Percentiles rank a stretch among this genome's conserved stretches.
These are phyloP conservation scores for Penicillium arizonense DNA, from an alignment of 495 filamentous ascomycete species.

Conservation along the genomic window DNA sequence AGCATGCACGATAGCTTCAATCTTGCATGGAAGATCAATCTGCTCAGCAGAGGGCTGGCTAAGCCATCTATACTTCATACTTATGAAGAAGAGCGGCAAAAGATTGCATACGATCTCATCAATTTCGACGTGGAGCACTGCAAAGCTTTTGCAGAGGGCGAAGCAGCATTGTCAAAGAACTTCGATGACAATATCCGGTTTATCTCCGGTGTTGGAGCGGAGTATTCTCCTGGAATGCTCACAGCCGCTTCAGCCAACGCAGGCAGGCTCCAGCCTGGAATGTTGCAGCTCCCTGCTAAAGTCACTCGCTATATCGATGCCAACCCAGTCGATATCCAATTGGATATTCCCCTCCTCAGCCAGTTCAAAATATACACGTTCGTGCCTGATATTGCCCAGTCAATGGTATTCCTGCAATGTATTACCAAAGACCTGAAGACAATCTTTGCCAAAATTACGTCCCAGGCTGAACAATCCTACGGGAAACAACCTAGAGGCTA, in stretches of 20 bases:
- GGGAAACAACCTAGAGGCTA: conserved; percentile 46
- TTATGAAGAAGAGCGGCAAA: conserved; percentile 70
- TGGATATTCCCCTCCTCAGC: conserved; percentile 67
- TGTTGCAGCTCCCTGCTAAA: conserved; percentile 59
- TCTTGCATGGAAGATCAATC: conserved; percentile 80
- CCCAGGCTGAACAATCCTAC: conserved; percentile 51
- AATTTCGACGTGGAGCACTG: conserved; percentile 64
- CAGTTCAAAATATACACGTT: conserved; percentile 70
- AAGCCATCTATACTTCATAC: conserved; percentile 60
- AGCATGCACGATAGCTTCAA: conserved; percentile 80
- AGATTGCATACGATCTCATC: conserved; percentile 71
- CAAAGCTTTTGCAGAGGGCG: conserved; percentile 56
- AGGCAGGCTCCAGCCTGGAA: conserved; percentile 48
- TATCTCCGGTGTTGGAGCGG: conserved; percentile 64
- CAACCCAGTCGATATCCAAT: conserved; percentile 69
- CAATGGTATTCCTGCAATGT: conserved; percentile 50
- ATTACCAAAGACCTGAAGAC: conserved; percentile 45
- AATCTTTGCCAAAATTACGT: conserved; percentile 46
- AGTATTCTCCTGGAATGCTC: conserved; percentile 58
- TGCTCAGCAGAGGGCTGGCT: conserved; percentile 61
- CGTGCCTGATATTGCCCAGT: conserved; percentile 51
- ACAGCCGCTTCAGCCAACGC: conserved; percentile 34
- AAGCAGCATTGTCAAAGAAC: conserved; percentile 58
- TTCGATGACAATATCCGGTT: conserved; percentile 66
- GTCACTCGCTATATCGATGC: conserved; percentile 67